phyloP scores from a whole-genome alignment of 1,284 basidiomycete genomes.

The Salmacisia buchloeana region DNA sequence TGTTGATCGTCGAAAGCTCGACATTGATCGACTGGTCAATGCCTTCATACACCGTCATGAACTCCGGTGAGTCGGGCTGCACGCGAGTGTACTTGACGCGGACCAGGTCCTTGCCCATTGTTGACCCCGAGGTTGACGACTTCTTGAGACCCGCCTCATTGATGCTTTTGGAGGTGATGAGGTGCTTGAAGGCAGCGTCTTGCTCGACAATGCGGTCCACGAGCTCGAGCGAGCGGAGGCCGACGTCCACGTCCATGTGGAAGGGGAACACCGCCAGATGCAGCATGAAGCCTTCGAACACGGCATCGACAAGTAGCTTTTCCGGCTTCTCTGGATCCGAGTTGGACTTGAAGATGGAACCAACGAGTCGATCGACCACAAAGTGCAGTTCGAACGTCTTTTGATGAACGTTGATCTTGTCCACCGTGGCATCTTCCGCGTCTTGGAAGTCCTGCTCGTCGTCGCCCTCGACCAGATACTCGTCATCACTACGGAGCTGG shows the following conservation, averaged over 20 bases:
- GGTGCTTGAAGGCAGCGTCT: slow-evolving; percentile 56
- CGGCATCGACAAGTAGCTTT: slow-evolving; percentile 70
- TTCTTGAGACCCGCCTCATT: slow-evolving; percentile 32
- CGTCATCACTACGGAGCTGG: slow-evolving; percentile 38
- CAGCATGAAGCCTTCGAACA: slow-evolving; percentile 67
- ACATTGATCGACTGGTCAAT: slow-evolving; percentile 84
- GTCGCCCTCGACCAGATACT: slow-evolving; percentile 38
- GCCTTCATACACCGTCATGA: slow-evolving; percentile 72
- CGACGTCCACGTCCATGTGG: slow-evolving; percentile 81
- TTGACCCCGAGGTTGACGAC: slow-evolving; percentile 8
- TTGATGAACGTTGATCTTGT: slow-evolving; percentile 63
- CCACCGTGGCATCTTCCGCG: slow-evolving; percentile 40
- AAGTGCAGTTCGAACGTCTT: slow-evolving; percentile 84
- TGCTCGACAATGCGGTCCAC: slow-evolving; percentile 62
- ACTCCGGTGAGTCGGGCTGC: slow-evolving; percentile 81
- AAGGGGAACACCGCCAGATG: slow-evolving; percentile 39
- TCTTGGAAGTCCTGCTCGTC: slow-evolving; percentile 38
- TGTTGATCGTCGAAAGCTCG: slow-evolving; percentile 84
- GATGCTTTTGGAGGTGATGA: slow-evolving; percentile 67
- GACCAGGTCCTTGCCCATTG: slow-evolving; percentile 57
- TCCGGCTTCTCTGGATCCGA: slow-evolving; percentile 59
- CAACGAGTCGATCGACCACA: slow-evolving; percentile 78
- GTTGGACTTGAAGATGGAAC: slow-evolving; percentile 69
- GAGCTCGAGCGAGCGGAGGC: slow-evolving; percentile 62
- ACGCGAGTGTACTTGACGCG: slow-evolving; percentile 76